Evolutionary conservation across 1,284 basidiomycete genomes (phyloP).

Genomic region (Cryptococcus wingfieldii): DNA sequence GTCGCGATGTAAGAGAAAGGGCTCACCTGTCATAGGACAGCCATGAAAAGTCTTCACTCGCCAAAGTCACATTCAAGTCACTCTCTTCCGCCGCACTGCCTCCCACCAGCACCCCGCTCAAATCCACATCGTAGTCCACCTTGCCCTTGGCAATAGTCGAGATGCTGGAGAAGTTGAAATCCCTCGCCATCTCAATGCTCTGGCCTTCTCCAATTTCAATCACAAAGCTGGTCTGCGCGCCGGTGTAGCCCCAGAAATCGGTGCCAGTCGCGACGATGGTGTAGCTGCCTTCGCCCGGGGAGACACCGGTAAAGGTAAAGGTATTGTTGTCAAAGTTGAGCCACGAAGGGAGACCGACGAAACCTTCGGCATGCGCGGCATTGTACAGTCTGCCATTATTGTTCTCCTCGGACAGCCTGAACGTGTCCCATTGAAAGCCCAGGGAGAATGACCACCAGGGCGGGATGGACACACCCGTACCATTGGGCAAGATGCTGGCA

Average conservation of each 20-base stretch:
- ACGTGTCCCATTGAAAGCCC: conserved; percentile 51
- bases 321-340: conserved; percentile 53
- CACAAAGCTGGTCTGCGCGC: conserved; percentile 46
- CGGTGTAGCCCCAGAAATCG: conserved; percentile 48
- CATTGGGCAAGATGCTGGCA: conserved; percentile 37
- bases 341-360: conserved; percentile 52
- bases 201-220: conserved; percentile 43
- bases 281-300: conserved; percentile 47
- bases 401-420: conserved; percentile 42
- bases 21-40: conserved; percentile 48
- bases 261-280: conserved; percentile 46
- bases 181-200: conserved; percentile 26
- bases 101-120: conserved; percentile 29
- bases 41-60: conserved; percentile 44
- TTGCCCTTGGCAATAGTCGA: conserved; percentile 29
- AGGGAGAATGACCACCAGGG: conserved; percentile 55
- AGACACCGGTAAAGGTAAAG: conserved; percentile 54
- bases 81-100: conserved; percentile 28
- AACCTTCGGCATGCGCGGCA: conserved; percentile 47
- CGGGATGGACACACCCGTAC: conserved; percentile 45
- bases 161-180: conserved; percentile 23
- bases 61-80: conserved; percentile 33
- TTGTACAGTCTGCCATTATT: conserved; percentile 48
- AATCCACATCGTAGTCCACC: conserved; percentile 32
- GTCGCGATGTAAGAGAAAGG: background rate